Evolutionary conservation across 148 eudicot genomes (phyloP), one percentile per base, ranked within the genome.

Genomic region (Diospyros kaki): DNA sequence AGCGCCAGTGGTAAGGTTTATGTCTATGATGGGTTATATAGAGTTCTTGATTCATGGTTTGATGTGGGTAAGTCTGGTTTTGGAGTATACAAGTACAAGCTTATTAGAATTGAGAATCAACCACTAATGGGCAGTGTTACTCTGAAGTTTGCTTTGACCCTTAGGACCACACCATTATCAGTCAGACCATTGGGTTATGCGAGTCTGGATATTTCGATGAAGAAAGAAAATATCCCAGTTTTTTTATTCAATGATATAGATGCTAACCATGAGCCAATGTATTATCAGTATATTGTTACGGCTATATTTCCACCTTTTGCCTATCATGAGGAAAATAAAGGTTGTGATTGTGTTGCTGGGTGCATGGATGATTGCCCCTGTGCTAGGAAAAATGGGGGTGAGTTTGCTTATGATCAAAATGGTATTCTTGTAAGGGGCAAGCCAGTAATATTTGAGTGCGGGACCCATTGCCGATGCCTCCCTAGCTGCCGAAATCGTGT

Each of bases 41-140:
- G 63, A 58, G 77, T 95, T 73, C 71, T 78, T 51, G 85, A 88
- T n/a, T 58, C 87, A 46, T 95, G 99, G 99, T 87, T 91, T 78
- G 99, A 90, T 79, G 88, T 86, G 70, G 97, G 99, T 28, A 92
- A 75, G 80, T 89, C 99, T 63, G 99, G 99, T 38, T 92, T 85
- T 80, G 94, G 97, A 41, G 99, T 95, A 15, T 92, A 76, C 78
- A 95, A 95, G 87, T 95, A 68, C 75, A 89, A 79, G 69, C 91
- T 95, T 40, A 54, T 80, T 5, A 86, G 99, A 74, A 85, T 87
- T 66, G 91, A 89, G 62, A 85, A 85, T 66, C 99, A 95, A 70
- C 88, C 86, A 40, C 92, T 86, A 58, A 95, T 95, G 98, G 98
- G 98, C 2, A 95, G 98, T 80, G 42, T 81, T 12, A 28, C 85